Percentiles rank a stretch among this genome's conserved stretches.
Conservation (phyloP, 2,329 filamentous ascomycete species). For the Alternaria ventricosa region DNA sequence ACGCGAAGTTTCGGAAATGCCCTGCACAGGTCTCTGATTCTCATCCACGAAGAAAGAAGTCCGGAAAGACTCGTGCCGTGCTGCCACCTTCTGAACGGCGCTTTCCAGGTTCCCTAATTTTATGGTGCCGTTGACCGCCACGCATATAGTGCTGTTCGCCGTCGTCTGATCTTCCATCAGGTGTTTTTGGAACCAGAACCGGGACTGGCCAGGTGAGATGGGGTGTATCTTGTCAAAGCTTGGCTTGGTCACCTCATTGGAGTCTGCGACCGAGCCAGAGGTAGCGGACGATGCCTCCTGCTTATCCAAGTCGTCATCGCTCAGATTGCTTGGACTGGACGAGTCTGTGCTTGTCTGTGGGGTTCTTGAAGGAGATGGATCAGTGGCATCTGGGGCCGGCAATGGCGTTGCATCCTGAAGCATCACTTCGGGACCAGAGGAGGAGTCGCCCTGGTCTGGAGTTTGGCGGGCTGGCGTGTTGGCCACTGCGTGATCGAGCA, state of each 20-base stretch:
- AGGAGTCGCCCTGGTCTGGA: neutral
- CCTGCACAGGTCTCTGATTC: neutral
- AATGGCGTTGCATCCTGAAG: neutral
- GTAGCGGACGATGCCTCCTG: slow-evolving; percentile 5
- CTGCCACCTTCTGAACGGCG: slow-evolving; percentile 42
- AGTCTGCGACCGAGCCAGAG: neutral
- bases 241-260: neutral
- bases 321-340: slow-evolving; percentile 2
- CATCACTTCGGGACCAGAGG: no score
- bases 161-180: slow-evolving; percentile 48
- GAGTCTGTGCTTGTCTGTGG: neutral
- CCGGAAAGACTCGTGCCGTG: neutral
- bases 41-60: neutral
- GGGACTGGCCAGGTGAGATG: slow-evolving; percentile 52
- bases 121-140: slow-evolving; percentile 45
- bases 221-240: slow-evolving; percentile 14
- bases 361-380: neutral
- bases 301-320: slow-evolving; percentile 7
- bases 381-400: neutral
- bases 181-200: slow-evolving; percentile 52
- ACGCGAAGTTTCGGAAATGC: neutral
- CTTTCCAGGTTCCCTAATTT: slow-evolving; percentile 34
- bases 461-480: neutral
- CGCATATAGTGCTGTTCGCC: slow-evolving; percentile 49
- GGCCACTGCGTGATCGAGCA: slow-evolving; percentile 3